Evolutionary conservation across 1,284 basidiomycete species (phyloP).

Genomic region (Ceratobasidium sp.): DNA sequence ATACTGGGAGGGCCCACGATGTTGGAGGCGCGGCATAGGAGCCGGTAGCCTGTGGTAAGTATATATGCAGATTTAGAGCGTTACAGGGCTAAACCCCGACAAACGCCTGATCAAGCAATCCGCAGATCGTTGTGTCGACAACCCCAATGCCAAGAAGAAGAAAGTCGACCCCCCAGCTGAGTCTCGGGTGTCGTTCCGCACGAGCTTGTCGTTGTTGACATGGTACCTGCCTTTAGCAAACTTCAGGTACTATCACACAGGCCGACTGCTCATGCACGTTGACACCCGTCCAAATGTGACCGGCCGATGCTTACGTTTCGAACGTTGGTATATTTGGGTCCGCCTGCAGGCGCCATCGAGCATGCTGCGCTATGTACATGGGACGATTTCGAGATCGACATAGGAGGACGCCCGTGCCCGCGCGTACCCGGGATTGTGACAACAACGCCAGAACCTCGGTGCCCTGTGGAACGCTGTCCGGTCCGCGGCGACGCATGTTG

Average conservation of each 20-base stretch:
- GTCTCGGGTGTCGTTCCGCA: constrained; percentile 60
- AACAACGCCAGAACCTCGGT: constrained; percentile 14
- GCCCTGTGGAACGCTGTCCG: constrained; percentile 17
- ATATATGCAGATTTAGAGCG: constrained; percentile 9
- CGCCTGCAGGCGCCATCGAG: constrained; percentile 8
- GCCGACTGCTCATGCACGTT: constrained; percentile 38
- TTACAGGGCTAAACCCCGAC: constrained; percentile 70
- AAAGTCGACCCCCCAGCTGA: constrained; percentile 59
- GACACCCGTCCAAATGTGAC: not conserved
- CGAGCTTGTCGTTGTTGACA: constrained; percentile 55
- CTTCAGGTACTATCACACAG: constrained; percentile 51
- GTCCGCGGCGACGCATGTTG: constrained; percentile 17
- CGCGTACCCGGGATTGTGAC: not conserved
- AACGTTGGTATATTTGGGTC: constrained; percentile 16
- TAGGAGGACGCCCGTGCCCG: not conserved
- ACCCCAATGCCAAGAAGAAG: constrained; percentile 73
- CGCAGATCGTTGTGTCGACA: constrained; percentile 74
- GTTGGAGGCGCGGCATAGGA: constrained; percentile 55
- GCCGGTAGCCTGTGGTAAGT: constrained; percentile 47
- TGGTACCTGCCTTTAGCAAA: constrained; percentile 58
- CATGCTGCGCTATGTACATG: not conserved
- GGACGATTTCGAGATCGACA: not conserved
- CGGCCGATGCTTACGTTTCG: constrained; percentile 6
- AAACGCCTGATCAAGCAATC: constrained; percentile 68
- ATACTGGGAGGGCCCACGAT: not conserved